A percentile compares a stretch with the other conserved stretches of the same genome.
Conservation (phyloP, 2,329 filamentous ascomycete genomes). For the Trichophyton schoenleinii region DNA sequence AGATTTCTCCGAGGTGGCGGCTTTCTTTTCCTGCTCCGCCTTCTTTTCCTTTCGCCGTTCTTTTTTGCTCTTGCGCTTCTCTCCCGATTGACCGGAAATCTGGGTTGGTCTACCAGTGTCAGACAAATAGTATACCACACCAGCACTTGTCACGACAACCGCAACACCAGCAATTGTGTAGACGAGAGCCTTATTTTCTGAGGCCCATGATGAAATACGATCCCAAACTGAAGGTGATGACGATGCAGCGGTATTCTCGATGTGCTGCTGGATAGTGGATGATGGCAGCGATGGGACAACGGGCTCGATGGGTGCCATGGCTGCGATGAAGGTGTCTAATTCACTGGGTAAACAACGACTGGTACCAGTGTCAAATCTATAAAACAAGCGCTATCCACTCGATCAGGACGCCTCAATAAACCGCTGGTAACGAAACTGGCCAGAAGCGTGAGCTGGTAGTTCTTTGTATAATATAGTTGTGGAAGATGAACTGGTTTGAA, state of each 20-base stretch:
- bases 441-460: neutral
- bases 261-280: neutral
- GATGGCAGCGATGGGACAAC: neutral
- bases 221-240: constrained; percentile 52
- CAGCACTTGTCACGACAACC: constrained; percentile 78
- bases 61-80: constrained; percentile 74
- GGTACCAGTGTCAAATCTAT: neutral
- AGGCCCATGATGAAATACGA: constrained; percentile 78
- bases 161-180: constrained; percentile 95
- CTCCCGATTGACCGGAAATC: constrained; percentile 22
- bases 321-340: neutral
- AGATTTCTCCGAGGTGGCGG: constrained; percentile 26
- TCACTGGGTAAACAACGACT: neutral
- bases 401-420: neutral
- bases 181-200: constrained; percentile 87
- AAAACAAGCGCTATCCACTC: neutral
- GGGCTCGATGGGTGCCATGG: neutral
- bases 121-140: constrained; percentile 76
- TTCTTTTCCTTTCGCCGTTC: constrained; percentile 81
- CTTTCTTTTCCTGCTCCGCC: constrained; percentile 39
- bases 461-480: neutral
- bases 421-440: neutral
- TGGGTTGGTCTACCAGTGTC: constrained; percentile 37
- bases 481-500: neutral
- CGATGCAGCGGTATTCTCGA: constrained; percentile 8